A percentile compares a stretch with the other conserved stretches of the same genome.
phyloP scores from a whole-genome alignment of 2,329 filamentous ascomycete genomes.

The Trichoderma arundinaceum region DNA sequence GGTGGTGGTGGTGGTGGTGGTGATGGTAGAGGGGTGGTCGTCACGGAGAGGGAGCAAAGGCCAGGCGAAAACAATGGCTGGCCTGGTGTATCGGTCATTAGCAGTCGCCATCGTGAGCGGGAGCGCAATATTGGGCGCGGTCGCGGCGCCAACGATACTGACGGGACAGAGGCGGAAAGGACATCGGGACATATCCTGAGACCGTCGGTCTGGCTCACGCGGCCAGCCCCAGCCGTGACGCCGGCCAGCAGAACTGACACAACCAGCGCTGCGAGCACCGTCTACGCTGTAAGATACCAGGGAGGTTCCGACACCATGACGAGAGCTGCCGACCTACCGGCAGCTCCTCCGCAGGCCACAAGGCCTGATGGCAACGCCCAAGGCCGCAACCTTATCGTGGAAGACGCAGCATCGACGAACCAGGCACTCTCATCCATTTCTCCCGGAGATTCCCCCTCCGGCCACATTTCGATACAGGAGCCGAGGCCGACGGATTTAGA shows the following conservation, averaged over 20 bases:
- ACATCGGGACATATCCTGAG: slow-evolving; percentile 49
- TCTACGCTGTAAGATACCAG: slow-evolving; percentile 67
- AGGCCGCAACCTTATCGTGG: slow-evolving; percentile 36
- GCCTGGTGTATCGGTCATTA: slow-evolving; percentile 40
- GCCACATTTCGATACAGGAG: slow-evolving; percentile 33
- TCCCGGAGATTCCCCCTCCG: slow-evolving; percentile 35
- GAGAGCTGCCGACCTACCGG: slow-evolving; percentile 51
- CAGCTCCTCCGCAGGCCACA: slow-evolving; percentile 32
- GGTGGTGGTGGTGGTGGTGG: not conserved
- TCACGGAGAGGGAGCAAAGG: slow-evolving; percentile 33
- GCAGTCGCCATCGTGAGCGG: slow-evolving; percentile 37
- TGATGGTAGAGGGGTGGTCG: slow-evolving; percentile 30
- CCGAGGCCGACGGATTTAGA: slow-evolving; percentile 39
- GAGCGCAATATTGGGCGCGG: slow-evolving; percentile 32
- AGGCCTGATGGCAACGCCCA: slow-evolving; percentile 45
- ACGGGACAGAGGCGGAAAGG: slow-evolving; percentile 39
- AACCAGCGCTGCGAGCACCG: slow-evolving; percentile 66
- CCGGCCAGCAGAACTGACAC: slow-evolving; percentile 67
- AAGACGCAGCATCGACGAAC: slow-evolving; percentile 38
- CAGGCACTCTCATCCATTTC: slow-evolving; percentile 32
- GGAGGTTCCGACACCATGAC: slow-evolving; percentile 59
- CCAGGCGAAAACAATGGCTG: slow-evolving; percentile 38
- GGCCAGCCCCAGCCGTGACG: slow-evolving; percentile 61
- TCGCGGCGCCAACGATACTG: slow-evolving; percentile 32
- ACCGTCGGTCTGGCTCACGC: slow-evolving; percentile 60